These are phyloP conservation scores for Anisogramma anomala DNA, from an alignment of 2,329 filamentous ascomycete species.

Conservation along the genomic window DNA sequence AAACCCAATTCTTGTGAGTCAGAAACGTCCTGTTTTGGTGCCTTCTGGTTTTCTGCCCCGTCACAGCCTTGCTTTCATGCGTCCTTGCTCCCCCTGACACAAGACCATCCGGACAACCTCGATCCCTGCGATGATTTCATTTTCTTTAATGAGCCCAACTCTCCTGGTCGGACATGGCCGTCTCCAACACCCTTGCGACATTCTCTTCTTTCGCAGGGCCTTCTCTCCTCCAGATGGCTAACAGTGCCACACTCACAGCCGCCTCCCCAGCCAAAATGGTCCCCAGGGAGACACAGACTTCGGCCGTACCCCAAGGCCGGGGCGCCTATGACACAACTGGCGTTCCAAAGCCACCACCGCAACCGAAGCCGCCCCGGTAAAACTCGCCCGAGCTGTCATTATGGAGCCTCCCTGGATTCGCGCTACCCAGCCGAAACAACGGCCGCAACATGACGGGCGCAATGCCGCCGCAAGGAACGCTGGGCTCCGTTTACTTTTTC, in stretches of 20 bases:
- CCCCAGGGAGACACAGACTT: conserved; percentile 20
- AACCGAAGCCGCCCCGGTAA: conserved; percentile 25
- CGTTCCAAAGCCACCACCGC: conserved; percentile 26
- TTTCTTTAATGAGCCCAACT: conserved; percentile 11
- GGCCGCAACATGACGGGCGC: conserved; percentile 2
- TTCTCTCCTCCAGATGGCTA: conserved; percentile 14
- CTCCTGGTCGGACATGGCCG: not conserved
- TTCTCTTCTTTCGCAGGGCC: not conserved
- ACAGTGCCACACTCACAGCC: conserved; percentile 15
- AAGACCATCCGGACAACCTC: too few relatives aligned
- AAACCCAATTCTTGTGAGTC: too few relatives aligned
- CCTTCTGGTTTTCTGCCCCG: too few relatives aligned
- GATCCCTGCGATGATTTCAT: conserved; percentile 13
- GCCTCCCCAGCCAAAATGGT: conserved; percentile 22
- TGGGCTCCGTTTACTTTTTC: too few relatives aligned
- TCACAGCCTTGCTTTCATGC: conserved; percentile 11
- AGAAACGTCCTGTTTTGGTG: conserved; percentile 13
- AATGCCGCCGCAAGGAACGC: too few relatives aligned
- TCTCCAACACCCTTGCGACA: not conserved
- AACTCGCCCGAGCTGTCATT: not conserved
- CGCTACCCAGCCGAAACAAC: conserved; percentile 13
- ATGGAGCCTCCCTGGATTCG: conserved; percentile 15
- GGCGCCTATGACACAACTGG: conserved; percentile 29
- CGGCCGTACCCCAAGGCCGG: conserved; percentile 25
- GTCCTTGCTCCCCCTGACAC: not conserved